Evolutionary conservation across 1,284 basidiomycete genomes (phyloP), one percentile per base, ranked within the genome.

Genomic region (Macrocystidia cucumis): DNA sequence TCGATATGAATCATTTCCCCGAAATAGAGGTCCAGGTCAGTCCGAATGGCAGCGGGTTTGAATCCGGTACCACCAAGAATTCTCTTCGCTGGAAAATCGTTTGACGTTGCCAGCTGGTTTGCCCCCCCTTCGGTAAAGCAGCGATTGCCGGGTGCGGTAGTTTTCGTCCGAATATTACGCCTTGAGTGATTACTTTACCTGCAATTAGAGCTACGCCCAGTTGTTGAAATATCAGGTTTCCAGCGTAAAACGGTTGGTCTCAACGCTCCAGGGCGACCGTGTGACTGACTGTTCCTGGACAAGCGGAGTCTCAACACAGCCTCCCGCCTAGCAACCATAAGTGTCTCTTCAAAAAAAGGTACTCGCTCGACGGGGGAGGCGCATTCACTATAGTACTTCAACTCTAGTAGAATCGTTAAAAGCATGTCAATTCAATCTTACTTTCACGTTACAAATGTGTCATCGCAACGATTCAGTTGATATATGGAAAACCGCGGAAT

Each of bases 1-100:
- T 76, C 73, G 62, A 75, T 65, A 65, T 73, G 70, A 59, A 75
- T 69, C 72, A 75, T 74, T 41, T 28, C 37, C 37, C 42, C 38
- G 40, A 41, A 46, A 42, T 38, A 29, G 42, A 46, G 36, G 36
- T 24, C 35, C 28, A 35, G 36, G 33, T 30, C 30, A 32, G 17
- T 29, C 13, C 17, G 24, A 24, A 31, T 16, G 14, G 29, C 22
- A 32, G 29, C 5, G 20, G 17, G 32, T n/a, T 33, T 33, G 17
- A 24, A 33, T 22, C 32, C 32, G 32, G 24, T 33, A 33, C 9
- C 9, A 23, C n/a, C n/a, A n/a, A n/a, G n/a, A n/a, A n/a, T n/a
- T n/a, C n/a, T n/a, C n/a, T n/a, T n/a, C n/a, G n/a, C n/a, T n/a
- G n/a, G n/a, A n/a, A n/a, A n/a, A n/a, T n/a, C n/a, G n/a, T n/a